A percentile compares a stretch with the other conserved stretches of the same genome.
Conservation (phyloP, 2,329 filamentous ascomycete species). For the Cordyceps javanica region DNA sequence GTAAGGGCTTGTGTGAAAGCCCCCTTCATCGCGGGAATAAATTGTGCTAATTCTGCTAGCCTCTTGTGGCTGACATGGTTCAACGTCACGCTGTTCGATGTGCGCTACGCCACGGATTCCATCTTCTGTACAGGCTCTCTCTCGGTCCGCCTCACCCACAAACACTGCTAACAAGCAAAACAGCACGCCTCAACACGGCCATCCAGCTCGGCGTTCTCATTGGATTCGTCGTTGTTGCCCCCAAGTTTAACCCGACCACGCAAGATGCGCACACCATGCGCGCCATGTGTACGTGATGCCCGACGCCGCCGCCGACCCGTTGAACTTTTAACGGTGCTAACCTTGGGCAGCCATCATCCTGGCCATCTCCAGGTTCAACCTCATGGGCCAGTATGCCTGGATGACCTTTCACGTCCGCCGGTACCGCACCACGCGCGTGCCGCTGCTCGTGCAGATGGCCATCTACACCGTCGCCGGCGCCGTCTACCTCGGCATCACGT, state of each 20-base stretch:
- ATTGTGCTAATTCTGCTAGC: constrained; percentile 20
- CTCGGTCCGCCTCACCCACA: background rate
- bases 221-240: constrained; percentile 56
- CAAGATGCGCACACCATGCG: constrained; percentile 33
- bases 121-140: constrained; percentile 40
- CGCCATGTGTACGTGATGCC: constrained; percentile 31
- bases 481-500: constrained; percentile 37
- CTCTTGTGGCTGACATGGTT: constrained; percentile 65
- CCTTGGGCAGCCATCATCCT: constrained; percentile 35
- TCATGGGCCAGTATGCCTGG: constrained; percentile 48
- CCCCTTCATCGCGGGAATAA: background rate
- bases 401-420: constrained; percentile 37
- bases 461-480: constrained; percentile 29
- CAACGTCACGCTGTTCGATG: constrained; percentile 57
- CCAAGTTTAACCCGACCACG: constrained; percentile 34
- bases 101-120: constrained; percentile 59
- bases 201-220: constrained; percentile 59
- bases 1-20: background rate
- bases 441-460: constrained; percentile 30
- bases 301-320: background rate
- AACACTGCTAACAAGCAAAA: background rate
- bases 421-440: constrained; percentile 30
- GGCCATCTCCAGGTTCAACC: constrained; percentile 43
- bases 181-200: constrained; percentile 49
- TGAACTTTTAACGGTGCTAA: background rate